Conservation (phyloP, 2,329 filamentous ascomycete genomes). For the Aspergillus candidus region DNA sequence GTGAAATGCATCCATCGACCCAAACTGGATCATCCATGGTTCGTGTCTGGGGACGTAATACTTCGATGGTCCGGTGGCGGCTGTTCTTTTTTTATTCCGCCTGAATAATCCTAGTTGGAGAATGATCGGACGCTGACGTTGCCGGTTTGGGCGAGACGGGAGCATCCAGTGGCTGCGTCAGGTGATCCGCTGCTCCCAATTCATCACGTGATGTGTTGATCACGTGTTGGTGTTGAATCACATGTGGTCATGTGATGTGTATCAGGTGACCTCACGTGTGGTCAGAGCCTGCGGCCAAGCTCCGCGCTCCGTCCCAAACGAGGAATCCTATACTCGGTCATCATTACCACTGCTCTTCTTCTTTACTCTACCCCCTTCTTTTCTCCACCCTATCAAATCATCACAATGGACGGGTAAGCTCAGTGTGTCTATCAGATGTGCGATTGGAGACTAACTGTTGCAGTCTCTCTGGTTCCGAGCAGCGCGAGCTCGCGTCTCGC, state of each 20-base stretch:
- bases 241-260: neutral
- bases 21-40: conserved; percentile 10
- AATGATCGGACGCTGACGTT: neutral
- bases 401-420: conserved; percentile 35
- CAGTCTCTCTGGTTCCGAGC: conserved; percentile 70
- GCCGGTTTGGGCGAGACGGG: neutral
- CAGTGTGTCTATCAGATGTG: neutral
- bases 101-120: conserved; percentile 2
- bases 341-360: neutral
- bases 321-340: neutral
- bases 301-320: too few species aligned
- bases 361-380: conserved; percentile 8
- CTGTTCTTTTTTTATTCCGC: conserved; percentile 14
- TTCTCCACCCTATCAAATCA: conserved; percentile 6
- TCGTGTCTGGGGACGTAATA: neutral
- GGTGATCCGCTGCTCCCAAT: conserved; percentile 7
- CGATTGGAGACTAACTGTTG: conserved; percentile 4
- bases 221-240: too few species aligned
- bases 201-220: conserved; percentile 5
- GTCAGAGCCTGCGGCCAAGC: too few species aligned
- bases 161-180: neutral
- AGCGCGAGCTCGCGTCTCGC: conserved; percentile 86
- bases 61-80: neutral
- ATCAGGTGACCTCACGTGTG: conserved; percentile 4
- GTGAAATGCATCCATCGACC: too few species aligned